These are phyloP conservation scores for Starmerella bacillaris DNA, from an alignment of 805 yeast species.

Conservation along the genomic window DNA sequence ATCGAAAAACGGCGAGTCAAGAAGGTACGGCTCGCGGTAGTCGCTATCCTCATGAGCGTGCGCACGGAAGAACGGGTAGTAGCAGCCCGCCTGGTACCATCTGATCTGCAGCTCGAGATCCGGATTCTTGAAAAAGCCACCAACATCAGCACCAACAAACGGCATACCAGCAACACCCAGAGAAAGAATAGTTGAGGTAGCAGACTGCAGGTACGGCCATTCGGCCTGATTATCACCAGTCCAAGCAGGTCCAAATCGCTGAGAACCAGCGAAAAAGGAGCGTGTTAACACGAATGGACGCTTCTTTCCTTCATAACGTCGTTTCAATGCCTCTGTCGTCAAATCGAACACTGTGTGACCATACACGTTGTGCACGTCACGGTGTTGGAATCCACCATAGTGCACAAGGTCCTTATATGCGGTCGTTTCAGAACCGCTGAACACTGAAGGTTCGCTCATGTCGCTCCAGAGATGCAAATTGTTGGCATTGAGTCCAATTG, in stretches of 20 bases:
- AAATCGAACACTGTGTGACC: slow-evolving; percentile 69
- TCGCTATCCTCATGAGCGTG: slow-evolving; percentile 91
- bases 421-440: slow-evolving; percentile 85
- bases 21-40: slow-evolving; percentile 83
- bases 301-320: slow-evolving; percentile 30
- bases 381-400: slow-evolving; percentile 67
- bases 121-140: slow-evolving; percentile 91
- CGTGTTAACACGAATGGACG: slow-evolving; percentile 83
- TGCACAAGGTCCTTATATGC: slow-evolving; percentile 71
- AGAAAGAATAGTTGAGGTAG: slow-evolving; percentile 77
- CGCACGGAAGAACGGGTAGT: slow-evolving; percentile 92
- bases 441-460: slow-evolving; percentile 94
- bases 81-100: slow-evolving; percentile 92
- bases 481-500: slow-evolving; percentile 32
- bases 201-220: slow-evolving; percentile 69
- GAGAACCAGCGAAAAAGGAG: slow-evolving; percentile 80
- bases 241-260: slow-evolving; percentile 86
- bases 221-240: slow-evolving; percentile 90
- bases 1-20: slow-evolving; percentile 16
- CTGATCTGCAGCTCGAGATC: slow-evolving; percentile 59
- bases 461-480: slow-evolving; percentile 89
- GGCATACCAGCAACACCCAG: slow-evolving; percentile 74
- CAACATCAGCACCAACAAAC: slow-evolving; percentile 90
- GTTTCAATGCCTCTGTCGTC: slow-evolving; percentile 47
- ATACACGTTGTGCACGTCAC: slow-evolving; percentile 75